Conservation (phyloP, 2,329 filamentous ascomycete species). For the Pyrenochaeta sp. region DNA sequence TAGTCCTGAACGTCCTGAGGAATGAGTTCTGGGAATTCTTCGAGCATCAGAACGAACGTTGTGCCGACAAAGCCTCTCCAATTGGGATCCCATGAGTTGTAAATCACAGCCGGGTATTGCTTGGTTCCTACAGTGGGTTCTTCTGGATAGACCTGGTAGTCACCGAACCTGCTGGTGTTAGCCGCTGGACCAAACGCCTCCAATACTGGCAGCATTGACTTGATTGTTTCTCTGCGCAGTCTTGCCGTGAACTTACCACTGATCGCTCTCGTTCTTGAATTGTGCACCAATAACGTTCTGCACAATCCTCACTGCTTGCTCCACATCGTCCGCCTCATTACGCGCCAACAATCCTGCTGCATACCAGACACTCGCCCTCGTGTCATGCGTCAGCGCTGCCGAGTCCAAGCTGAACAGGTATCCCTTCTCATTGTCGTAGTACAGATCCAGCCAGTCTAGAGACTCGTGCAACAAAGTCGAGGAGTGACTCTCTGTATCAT, state of each 20-base stretch:
- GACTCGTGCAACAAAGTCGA: constrained; percentile 51
- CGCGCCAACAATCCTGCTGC: constrained; percentile 65
- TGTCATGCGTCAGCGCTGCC: constrained; percentile 63
- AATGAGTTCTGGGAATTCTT: constrained; percentile 64
- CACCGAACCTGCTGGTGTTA: constrained; percentile 50
- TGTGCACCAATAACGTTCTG: constrained; percentile 63
- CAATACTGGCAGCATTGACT: not conserved
- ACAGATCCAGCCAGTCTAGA: constrained; percentile 65
- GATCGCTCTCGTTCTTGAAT: constrained; percentile 60
- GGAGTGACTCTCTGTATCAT: constrained; percentile 25
- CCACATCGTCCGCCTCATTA: constrained; percentile 60
- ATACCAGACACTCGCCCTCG: constrained; percentile 67
- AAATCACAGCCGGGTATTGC: constrained; percentile 61
- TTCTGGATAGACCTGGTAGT: constrained; percentile 65
- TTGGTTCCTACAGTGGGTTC: constrained; percentile 65
- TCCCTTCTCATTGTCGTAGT: constrained; percentile 61
- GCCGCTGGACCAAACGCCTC: not conserved
- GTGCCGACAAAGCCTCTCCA: constrained; percentile 71
- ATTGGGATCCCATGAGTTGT: constrained; percentile 69
- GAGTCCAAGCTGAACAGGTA: constrained; percentile 63
- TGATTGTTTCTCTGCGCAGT: too few species aligned
- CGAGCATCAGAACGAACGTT: constrained; percentile 65
- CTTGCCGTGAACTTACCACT: constrained; percentile 58
- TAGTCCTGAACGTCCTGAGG: constrained; percentile 49
- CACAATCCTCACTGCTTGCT: constrained; percentile 63